Base-by-base conservation (phyloP, 441 rosid species). In the Adansonia gregorii region DNA sequence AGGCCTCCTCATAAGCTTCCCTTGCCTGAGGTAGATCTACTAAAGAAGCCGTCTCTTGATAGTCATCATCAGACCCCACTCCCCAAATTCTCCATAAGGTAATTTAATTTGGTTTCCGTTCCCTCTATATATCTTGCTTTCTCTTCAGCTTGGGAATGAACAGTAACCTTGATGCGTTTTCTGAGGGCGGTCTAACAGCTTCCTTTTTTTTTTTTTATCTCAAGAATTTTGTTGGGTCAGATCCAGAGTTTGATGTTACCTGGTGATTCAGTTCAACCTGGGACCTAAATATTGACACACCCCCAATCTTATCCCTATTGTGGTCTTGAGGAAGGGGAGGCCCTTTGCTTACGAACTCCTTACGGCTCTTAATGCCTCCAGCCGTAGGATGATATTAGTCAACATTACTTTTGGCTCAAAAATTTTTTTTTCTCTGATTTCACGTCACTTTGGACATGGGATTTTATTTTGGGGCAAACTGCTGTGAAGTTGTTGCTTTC, bases 51-150 rank as follows among this genome's bases (percentile, higher is more conserved):
- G 19, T 81, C 84, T 76, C 82, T 76, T 79, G 74, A 75, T 73
- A 49, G 22, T 61, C 77, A 60, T 48, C 75, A 61, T 24, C 39
- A 27, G 65, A 74, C 71, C 83, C 85, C 82, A 78, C 91, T 77
- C 83, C 82, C 92, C 22, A 87, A 81, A 70, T 95, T 95, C 95
- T 95, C 97, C 76, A 92, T 95, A 87, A 92, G 99, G 99, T 95
- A 88, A 70, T 9, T 66, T 27, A 43, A 31, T 68, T 69, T 76
- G 49, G n/a, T 7, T 65, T 65, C 12, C 49, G 3, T 39, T n/a
- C 41, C 49, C 22, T 73, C 35, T 59, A 19, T 65, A 39, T 68
- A 11, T 20, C 56, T 17, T 41, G 8, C 6, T 52, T 10, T 17
- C 69, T 45, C 68, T 82, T 59, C 82, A 49, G 46, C 55, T 71